Percentiles rank a stretch among this genome's conserved stretches.
Conservation (phyloP, 345 rosid species). For the Aurinia saxatilis region DNA sequence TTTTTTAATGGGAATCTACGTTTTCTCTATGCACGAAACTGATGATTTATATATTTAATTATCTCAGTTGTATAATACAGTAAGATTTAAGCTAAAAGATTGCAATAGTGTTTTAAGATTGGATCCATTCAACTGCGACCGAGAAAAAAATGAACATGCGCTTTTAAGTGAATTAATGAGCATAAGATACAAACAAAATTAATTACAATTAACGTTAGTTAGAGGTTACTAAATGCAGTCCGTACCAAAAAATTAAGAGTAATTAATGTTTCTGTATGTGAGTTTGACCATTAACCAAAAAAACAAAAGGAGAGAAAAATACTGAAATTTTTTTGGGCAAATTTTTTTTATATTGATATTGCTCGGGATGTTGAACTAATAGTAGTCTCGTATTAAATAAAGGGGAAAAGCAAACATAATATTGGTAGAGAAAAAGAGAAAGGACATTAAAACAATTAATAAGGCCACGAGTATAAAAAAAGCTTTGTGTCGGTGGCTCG, state of each 20-base stretch:
- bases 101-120: no score
- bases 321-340: no score
- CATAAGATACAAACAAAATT: neutral
- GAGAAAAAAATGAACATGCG: neutral
- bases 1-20: no score
- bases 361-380: no score
- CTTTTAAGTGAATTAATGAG: neutral
- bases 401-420: neutral
- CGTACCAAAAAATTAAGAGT: neutral
- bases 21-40: neutral
- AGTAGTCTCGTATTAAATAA: neutral
- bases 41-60: no score
- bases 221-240: neutral
- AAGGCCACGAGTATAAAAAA: slow-evolving; percentile 20
- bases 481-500: slow-evolving; percentile 22
- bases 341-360: no score
- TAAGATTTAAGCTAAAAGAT: no score
- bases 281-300: neutral
- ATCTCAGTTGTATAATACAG: no score
- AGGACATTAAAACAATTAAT: slow-evolving; percentile 12
- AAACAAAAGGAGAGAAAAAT: neutral
- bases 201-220: neutral
- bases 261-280: neutral
- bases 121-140: no score
- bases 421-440: slow-evolving; percentile 4